Evolutionary conservation across 2,329 filamentous ascomycete genomes (phyloP).

Genomic region (Helotiales sp.): DNA sequence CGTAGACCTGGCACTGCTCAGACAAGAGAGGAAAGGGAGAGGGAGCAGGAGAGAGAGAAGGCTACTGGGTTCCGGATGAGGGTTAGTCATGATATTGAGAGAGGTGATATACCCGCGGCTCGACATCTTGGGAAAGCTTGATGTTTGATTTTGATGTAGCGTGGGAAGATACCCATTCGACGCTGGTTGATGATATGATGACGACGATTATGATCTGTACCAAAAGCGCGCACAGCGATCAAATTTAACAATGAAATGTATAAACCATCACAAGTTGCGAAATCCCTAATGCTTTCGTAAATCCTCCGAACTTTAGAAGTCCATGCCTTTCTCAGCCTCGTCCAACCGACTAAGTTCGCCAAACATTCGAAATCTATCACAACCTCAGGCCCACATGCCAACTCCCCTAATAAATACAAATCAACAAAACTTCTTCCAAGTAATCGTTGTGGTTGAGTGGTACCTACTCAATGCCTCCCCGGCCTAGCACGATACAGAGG

Average conservation of each 20-base stretch:
- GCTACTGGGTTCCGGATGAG: slow-evolving; percentile 28
- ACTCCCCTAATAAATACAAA: no score
- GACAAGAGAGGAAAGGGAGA: not conserved
- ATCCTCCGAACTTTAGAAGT: no score
- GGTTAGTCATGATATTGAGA: slow-evolving; percentile 26
- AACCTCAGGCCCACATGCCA: no score
- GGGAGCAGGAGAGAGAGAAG: slow-evolving; percentile 10
- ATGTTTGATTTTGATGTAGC: not conserved
- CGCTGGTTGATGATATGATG: not conserved
- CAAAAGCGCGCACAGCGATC: not conserved
- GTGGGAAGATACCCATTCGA: not conserved
- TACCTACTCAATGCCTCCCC: no score
- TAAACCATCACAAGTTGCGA: not conserved
- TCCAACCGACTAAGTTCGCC: no score
- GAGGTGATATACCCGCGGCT: slow-evolving; percentile 7
- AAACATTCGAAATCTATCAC: no score
- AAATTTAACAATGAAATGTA: not conserved
- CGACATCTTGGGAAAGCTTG: not conserved
- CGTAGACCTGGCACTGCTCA: slow-evolving; percentile 6
- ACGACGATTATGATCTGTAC: not conserved
- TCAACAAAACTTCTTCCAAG: no score
- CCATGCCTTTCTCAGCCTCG: no score
- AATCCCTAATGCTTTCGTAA: no score
- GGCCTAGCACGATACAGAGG: no score
- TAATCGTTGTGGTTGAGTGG: no score